Percentiles rank a stretch among this genome's conserved stretches.
phyloP scores from a whole-genome alignment of 768 basidiomycete species.

The Mrakia gelida region DNA sequence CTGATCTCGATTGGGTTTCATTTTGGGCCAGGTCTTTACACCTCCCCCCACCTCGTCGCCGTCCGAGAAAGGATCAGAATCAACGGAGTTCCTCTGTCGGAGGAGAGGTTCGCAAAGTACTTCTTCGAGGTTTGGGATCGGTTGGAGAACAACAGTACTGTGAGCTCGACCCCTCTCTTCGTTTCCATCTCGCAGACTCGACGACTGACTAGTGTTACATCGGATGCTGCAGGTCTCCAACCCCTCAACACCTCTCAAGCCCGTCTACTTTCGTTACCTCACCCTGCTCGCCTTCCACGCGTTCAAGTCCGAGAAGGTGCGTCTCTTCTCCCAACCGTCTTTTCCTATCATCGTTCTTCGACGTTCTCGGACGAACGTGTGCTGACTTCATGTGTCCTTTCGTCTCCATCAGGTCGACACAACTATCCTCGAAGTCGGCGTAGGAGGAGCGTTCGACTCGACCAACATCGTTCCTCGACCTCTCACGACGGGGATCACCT shows the following conservation, averaged over 20 bases:
- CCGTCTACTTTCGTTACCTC: constrained; percentile 88
- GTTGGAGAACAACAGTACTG: constrained; percentile 60
- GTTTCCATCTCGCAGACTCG: not conserved
- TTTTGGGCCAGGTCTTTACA: constrained; percentile 69
- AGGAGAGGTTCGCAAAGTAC: constrained; percentile 78
- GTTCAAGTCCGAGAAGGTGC: constrained; percentile 67
- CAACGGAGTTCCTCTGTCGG: constrained; percentile 82
- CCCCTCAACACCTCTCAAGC: constrained; percentile 59
- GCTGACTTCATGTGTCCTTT: not conserved
- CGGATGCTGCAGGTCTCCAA: constrained; percentile 12
- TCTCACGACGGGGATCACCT: constrained; percentile 80
- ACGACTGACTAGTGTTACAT: not conserved
- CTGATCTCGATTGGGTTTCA: not conserved
- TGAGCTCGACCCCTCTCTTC: constrained; percentile 43
- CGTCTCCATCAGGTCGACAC: constrained; percentile 60
- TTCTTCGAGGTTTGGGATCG: constrained; percentile 97
- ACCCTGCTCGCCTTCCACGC: constrained; percentile 89
- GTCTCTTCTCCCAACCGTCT: constrained; percentile 14
- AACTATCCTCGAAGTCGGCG: constrained; percentile 91
- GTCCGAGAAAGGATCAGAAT: constrained; percentile 93
- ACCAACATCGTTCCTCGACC: constrained; percentile 93
- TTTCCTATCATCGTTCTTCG: no score
- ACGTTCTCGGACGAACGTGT: not conserved
- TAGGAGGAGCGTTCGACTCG: constrained; percentile 89
- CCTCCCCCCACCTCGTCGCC: constrained; percentile 91